Conservation (phyloP, 2,329 filamentous ascomycete species). For the Whalleya microplaca region DNA sequence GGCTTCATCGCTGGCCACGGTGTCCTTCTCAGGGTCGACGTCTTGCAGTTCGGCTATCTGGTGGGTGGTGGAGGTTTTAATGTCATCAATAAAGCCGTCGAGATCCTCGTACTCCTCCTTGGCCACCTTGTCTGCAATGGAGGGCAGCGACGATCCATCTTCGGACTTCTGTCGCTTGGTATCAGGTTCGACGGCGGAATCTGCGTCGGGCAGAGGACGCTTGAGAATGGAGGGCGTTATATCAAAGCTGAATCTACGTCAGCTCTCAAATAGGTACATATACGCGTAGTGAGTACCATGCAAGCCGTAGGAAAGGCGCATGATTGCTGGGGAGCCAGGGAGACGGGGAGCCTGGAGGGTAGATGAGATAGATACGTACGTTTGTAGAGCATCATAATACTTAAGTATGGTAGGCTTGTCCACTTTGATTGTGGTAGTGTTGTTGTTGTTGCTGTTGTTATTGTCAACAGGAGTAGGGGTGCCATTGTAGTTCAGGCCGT, state of each 20-base stretch:
- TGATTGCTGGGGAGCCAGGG: neutral
- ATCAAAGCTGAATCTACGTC: constrained; percentile 51
- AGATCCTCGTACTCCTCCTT: constrained; percentile 60
- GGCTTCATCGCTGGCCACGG: constrained; percentile 38
- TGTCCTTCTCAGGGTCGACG: constrained; percentile 25
- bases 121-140: constrained; percentile 58
- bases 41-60: constrained; percentile 50
- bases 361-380: constrained; percentile 25
- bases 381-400: constrained; percentile 36
- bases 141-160: constrained; percentile 43
- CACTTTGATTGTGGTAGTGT: constrained; percentile 23
- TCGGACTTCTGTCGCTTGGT: constrained; percentile 64
- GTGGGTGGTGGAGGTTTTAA: constrained; percentile 52
- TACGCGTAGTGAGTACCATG: constrained; percentile 21
- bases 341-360: constrained; percentile 1
- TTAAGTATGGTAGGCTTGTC: constrained; percentile 32
- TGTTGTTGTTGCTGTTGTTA: constrained; percentile 3
- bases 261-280: constrained; percentile 33
- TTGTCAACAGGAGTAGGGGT: constrained; percentile 8
- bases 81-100: constrained; percentile 66
- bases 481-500: constrained; percentile 18
- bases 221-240: constrained; percentile 58
- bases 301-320: constrained; percentile 9
- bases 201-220: constrained; percentile 51
- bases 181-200: constrained; percentile 54